Evolutionary conservation across 2,329 filamentous ascomycete genomes (phyloP), one percentile per base, ranked within the genome.

Genomic region (Stemphylium lycopersici): DNA sequence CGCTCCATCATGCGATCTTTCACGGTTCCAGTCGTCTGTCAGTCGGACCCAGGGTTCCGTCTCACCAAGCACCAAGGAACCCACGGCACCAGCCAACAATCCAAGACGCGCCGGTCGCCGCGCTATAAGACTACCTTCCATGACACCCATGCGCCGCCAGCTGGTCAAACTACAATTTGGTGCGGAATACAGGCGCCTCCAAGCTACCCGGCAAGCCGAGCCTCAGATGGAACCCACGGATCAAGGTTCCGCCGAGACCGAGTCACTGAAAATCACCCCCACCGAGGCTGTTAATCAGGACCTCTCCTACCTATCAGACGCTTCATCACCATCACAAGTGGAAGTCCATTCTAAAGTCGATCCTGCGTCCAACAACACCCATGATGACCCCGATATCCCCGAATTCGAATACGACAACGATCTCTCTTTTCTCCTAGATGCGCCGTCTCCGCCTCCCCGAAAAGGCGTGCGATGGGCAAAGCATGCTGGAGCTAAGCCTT

Each of bases 401-500:
- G 52, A 46, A 24, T 44, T 51, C n/a, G 46, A 43, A 32, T 63
- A 63, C 47, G 51, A 44, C 4, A 62, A 63, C 42, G 63, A 65
- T 16, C 34, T 63, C 5, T 64, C 59, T 8, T 55, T 51, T 16
- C 62, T 67, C 1, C 26, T 55, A 18, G 63, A 66, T 48, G 59
- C 59, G 13, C 48, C 55, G 0, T n/a, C 54, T 37, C 31, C 43
- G 5, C 29, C 40, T 20, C 45, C 38, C 8, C 57, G 20, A 31
- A 65, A 48, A 46, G 22, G 11, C 6, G 58, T 70, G 7, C 54
- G 49, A 33, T 68, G 59, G 60, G 45, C 56, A 41, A 33, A 45
- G 6, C 37, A 60, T 24, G 48, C 56, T 18, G 48, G 36, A 29
- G 42, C 52, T 6, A 68, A 62, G 38, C 31, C 55, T 6, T 68